Conservation (phyloP, 2,329 filamentous ascomycete genomes). For the Daldinia sp. region DNA sequence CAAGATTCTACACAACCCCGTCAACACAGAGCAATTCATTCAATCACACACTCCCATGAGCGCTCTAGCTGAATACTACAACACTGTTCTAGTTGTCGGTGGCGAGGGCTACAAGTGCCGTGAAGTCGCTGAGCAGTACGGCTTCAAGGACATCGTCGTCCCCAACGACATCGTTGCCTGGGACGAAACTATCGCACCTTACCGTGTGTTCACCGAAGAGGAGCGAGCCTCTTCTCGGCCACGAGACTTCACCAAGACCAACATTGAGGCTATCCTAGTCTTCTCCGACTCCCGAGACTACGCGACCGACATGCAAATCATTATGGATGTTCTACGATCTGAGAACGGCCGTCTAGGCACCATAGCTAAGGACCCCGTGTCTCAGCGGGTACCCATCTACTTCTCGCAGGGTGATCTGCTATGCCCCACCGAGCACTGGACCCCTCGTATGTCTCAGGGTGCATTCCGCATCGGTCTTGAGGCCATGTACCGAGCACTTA, state of each 20-base stretch:
- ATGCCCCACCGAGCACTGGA: conserved; percentile 71
- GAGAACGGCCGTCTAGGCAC: conserved; percentile 74
- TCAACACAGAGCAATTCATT: conserved; percentile 78
- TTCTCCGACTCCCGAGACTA: conserved; percentile 79
- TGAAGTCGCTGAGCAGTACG: conserved; percentile 76
- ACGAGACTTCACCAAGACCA: conserved; percentile 74
- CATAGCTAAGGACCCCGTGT: conserved; percentile 69
- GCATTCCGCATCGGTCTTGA: conserved; percentile 79
- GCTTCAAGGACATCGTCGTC: conserved; percentile 76
- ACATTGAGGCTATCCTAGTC: conserved; percentile 78
- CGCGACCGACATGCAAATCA: conserved; percentile 78
- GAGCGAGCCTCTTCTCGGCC: conserved; percentile 73
- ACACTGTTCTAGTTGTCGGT: conserved; percentile 77
- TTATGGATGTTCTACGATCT: conserved; percentile 74
- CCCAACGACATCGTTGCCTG: conserved; percentile 78
- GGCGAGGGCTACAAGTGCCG: conserved; percentile 79
- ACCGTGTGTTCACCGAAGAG: conserved; percentile 71
- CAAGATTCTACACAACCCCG: conserved; percentile 70
- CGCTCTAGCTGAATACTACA: conserved; percentile 78
- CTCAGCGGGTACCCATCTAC: conserved; percentile 76
- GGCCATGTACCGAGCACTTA: conserved; percentile 76
- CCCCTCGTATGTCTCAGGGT: conserved; percentile 75
- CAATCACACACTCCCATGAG: conserved; percentile 82
- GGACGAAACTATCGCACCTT: conserved; percentile 73
- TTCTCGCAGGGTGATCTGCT: conserved; percentile 59